These are phyloP conservation scores for Paecilomyces fulvus DNA, from an alignment of 2,329 filamentous ascomycete genomes.

Conservation along the genomic window DNA sequence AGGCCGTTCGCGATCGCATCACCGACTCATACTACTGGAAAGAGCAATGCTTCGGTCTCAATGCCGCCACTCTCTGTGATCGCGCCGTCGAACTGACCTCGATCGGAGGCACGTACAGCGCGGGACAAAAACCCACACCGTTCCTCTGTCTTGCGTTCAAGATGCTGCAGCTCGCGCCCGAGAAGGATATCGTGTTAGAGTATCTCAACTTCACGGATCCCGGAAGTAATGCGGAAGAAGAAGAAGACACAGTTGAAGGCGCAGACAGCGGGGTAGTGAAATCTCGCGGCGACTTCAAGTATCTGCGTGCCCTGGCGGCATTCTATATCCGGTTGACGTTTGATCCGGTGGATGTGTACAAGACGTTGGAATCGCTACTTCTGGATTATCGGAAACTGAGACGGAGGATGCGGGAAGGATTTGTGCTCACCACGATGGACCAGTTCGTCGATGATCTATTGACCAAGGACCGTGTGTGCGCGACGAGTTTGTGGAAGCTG, in stretches of 20 bases:
- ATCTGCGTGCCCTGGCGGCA: slow-evolving; percentile 76
- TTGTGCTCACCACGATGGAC: slow-evolving; percentile 72
- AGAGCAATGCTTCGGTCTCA: slow-evolving; percentile 95
- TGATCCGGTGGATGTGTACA: slow-evolving; percentile 70
- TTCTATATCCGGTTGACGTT: slow-evolving; percentile 93
- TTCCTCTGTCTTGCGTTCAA: slow-evolving; percentile 95
- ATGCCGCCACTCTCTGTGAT: slow-evolving; percentile 71
- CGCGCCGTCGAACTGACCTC: slow-evolving; percentile 77
- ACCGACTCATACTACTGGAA: slow-evolving; percentile 97
- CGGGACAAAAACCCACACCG: slow-evolving; percentile 72
- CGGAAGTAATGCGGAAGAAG: slow-evolving; percentile 41
- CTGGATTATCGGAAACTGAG: slow-evolving; percentile 77
- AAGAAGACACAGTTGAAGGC: slow-evolving; percentile 15
- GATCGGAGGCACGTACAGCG: slow-evolving; percentile 81
- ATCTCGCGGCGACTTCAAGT: slow-evolving; percentile 50
- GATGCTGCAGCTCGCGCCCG: slow-evolving; percentile 77
- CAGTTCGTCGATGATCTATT: slow-evolving; percentile 90
- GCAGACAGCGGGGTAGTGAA: slow-evolving; percentile 23
- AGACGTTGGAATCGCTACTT: slow-evolving; percentile 70
- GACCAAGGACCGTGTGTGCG: slow-evolving; percentile 81
- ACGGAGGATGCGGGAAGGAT: slow-evolving; percentile 64
- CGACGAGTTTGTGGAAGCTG: slow-evolving; percentile 87
- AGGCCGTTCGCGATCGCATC: slow-evolving; percentile 90
- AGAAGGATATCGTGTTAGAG: slow-evolving; percentile 66
- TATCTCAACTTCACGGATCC: slow-evolving; percentile 74